phyloP scores from a whole-genome alignment of 1,284 basidiomycete species.

The Trichosporon coremiiforme region DNA sequence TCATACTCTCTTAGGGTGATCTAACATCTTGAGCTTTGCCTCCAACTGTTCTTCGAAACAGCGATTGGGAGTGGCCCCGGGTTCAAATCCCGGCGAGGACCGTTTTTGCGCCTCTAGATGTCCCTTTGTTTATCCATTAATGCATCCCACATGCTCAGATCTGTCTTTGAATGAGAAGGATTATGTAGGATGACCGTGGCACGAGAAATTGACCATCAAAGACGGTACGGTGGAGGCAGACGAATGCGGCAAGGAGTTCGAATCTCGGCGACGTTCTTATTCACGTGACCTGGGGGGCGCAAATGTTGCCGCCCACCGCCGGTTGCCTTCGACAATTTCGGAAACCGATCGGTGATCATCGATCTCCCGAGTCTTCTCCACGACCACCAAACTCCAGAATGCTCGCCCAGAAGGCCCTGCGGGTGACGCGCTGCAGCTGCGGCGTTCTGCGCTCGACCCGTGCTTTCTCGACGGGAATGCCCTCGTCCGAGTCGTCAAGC shows the following conservation, averaged over 20 bases:
- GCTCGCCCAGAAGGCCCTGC: conserved; percentile 14
- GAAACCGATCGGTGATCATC: conserved; percentile 11
- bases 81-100: conserved; percentile 19
- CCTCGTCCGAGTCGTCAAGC: neutral
- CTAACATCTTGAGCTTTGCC: conserved; percentile 12
- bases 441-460: conserved; percentile 21
- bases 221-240: neutral
- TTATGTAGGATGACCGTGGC: neutral
- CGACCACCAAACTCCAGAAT: neutral
- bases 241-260: neutral
- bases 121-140: neutral
- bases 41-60: neutral
- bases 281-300: conserved; percentile 6
- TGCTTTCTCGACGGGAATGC: neutral
- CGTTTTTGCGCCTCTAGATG: neutral
- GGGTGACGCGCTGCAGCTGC: conserved; percentile 46
- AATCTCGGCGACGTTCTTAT: neutral
- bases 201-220: neutral
- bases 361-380: neutral
- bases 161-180: neutral
- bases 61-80: conserved; percentile 16
- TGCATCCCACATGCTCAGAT: neutral
- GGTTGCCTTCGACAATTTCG: neutral
- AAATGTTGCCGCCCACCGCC: neutral
- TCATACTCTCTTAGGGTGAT: conserved; percentile 18